Evolutionary conservation across 73 alveolate genomes (phyloP).

Genomic region (Paramecium sexaurelia): DNA sequence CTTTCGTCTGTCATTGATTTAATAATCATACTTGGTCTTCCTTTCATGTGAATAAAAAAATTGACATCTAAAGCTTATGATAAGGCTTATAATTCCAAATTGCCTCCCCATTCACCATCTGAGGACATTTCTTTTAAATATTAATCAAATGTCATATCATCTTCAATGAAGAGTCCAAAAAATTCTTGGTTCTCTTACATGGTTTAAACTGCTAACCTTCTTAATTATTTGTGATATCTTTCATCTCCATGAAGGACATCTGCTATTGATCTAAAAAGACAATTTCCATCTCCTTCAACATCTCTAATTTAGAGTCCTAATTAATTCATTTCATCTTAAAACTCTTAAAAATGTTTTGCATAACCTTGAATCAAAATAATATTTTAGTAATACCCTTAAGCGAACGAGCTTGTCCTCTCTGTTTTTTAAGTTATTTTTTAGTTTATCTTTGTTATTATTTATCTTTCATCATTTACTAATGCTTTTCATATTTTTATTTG

Average conservation of each 20-base stretch:
- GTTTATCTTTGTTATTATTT: neutral
- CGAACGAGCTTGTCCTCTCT: conserved; percentile 11
- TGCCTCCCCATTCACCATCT: conserved; percentile 99
- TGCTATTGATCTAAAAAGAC: conserved; percentile 95
- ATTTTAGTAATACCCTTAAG: neutral
- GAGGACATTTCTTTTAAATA: conserved; percentile 84
- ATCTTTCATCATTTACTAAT: neutral
- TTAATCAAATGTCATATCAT: conserved; percentile 87
- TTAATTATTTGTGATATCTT: conserved; percentile 78
- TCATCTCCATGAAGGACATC: conserved; percentile 95
- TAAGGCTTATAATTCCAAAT: conserved; percentile 94
- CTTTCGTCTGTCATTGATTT: conserved; percentile 41
- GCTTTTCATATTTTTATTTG: neutral
- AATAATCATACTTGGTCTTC: conserved; percentile 55
- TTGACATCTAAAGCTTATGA: conserved; percentile 71
- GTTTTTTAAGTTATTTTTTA: neutral
- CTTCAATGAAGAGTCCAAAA: conserved; percentile 89
- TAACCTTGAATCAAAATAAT: neutral
- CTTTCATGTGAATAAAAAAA: conserved; percentile 67
- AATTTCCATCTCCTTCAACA: conserved; percentile 97
- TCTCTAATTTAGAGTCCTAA: conserved; percentile 59
- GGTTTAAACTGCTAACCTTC: conserved; percentile 93
- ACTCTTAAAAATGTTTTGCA: conserved; percentile 49
- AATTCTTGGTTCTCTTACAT: conserved; percentile 88
- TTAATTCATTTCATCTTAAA: conserved; percentile 61